phyloP scores from a whole-genome alignment of 2,329 filamentous ascomycete genomes.

The Trichoderma oligosporum region DNA sequence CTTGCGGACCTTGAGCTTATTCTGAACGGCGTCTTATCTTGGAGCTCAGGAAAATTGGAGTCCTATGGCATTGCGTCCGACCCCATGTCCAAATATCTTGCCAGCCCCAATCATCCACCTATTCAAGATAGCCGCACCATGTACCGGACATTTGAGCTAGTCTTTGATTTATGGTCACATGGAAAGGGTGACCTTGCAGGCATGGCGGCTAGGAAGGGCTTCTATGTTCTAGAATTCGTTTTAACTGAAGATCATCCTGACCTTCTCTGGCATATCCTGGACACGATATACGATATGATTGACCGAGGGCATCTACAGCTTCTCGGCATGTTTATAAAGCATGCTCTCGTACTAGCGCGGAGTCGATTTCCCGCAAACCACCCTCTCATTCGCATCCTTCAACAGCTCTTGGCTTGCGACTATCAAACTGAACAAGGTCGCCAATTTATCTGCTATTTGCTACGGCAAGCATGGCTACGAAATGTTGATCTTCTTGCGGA shows the following conservation, averaged over 20 bases:
- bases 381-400: conserved; percentile 34
- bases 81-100: conserved; percentile 37
- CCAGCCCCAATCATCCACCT: conserved; percentile 34
- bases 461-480: conserved; percentile 37
- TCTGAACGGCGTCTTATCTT: conserved; percentile 34
- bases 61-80: conserved; percentile 27
- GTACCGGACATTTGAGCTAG: conserved; percentile 39
- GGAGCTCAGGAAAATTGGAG: conserved; percentile 37
- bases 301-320: conserved; percentile 35
- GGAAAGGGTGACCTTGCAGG: conserved; percentile 36
- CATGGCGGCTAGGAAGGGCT: conserved; percentile 36
- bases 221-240: conserved; percentile 37
- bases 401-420: conserved; percentile 32
- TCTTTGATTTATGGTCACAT: conserved; percentile 37
- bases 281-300: conserved; percentile 39
- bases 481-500: conserved; percentile 35
- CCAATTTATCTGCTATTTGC: conserved; percentile 31
- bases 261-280: conserved; percentile 37
- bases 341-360: conserved; percentile 30
- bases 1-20: conserved; percentile 33
- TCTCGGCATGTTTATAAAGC: conserved; percentile 33
- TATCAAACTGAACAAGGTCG: conserved; percentile 32
- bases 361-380: conserved; percentile 32
- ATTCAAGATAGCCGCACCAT: conserved; percentile 40
- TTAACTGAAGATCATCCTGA: conserved; percentile 37